Evolutionary conservation across 140 eudicot genomes (phyloP).

Genomic region (Senecio squalidus): DNA sequence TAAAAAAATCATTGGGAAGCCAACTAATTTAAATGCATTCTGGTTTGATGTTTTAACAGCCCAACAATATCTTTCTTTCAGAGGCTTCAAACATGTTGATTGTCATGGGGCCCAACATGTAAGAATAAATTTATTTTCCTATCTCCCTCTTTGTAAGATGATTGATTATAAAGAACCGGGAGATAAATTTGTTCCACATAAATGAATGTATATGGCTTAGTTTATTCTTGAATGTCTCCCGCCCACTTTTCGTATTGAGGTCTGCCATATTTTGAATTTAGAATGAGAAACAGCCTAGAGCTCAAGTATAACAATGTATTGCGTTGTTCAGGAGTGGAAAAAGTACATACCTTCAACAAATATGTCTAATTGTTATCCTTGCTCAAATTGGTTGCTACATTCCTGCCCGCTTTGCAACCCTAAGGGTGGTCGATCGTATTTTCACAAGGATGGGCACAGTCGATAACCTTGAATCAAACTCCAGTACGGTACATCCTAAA

Average conservation of each 20-base stretch:
- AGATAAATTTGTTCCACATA: background rate
- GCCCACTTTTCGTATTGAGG: background rate
- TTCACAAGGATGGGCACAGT: slow-evolving; percentile 98
- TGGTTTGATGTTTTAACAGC: slow-evolving; percentile 46
- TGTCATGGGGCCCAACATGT: slow-evolving; percentile 98
- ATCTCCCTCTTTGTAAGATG: background rate
- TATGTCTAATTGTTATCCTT: slow-evolving; percentile 82
- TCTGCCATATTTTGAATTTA: slow-evolving; percentile 5
- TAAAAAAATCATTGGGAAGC: slow-evolving; percentile 1
- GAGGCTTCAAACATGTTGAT: slow-evolving; percentile 97
- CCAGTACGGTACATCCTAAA: slow-evolving; percentile 71
- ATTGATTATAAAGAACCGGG: slow-evolving; percentile 9
- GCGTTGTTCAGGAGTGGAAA: slow-evolving; percentile 86
- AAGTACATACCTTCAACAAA: slow-evolving; percentile 97
- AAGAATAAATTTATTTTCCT: slow-evolving; percentile 32
- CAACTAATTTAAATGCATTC: slow-evolving; percentile 15
- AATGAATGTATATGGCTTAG: background rate
- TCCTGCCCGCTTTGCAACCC: slow-evolving; percentile 92
- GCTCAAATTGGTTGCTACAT: slow-evolving; percentile 99
- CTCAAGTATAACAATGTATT: slow-evolving; percentile 8
- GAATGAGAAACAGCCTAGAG: slow-evolving; percentile 5
- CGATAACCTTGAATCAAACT: slow-evolving; percentile 93
- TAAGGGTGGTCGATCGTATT: slow-evolving; percentile 88
- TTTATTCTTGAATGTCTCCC: background rate
- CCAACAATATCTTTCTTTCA: slow-evolving; percentile 88